phyloP scores from a whole-genome alignment of 495 filamentous ascomycete species.

The Xylaria scruposa region DNA sequence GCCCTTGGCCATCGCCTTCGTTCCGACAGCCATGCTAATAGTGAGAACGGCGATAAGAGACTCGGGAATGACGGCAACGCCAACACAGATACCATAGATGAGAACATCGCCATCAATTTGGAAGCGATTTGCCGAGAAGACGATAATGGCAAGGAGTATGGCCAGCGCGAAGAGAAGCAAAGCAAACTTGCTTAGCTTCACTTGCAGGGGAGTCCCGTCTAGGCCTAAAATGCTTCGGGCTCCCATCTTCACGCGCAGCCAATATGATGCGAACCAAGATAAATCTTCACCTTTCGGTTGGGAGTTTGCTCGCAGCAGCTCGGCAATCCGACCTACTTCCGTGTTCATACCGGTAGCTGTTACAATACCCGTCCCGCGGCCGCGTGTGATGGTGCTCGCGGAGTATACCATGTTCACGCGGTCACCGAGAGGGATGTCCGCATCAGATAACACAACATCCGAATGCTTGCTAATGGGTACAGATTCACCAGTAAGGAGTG shows the following conservation, averaged over 20 bases:
- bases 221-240: slow-evolving; percentile 65
- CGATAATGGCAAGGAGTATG: slow-evolving; percentile 71
- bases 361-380: slow-evolving; percentile 72
- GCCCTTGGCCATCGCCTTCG: slow-evolving; percentile 72
- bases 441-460: slow-evolving; percentile 41
- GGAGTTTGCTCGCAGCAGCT: slow-evolving; percentile 59
- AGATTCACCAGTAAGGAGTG: slow-evolving; percentile 78
- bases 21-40: slow-evolving; percentile 76
- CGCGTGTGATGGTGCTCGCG: slow-evolving; percentile 74
- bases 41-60: slow-evolving; percentile 78
- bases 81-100: slow-evolving; percentile 69
- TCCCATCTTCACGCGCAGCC: slow-evolving; percentile 43
- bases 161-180: slow-evolving; percentile 72
- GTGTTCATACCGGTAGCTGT: slow-evolving; percentile 75
- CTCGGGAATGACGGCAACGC: slow-evolving; percentile 77
- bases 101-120: slow-evolving; percentile 66
- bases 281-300: slow-evolving; percentile 43
- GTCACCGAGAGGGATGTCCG: slow-evolving; percentile 68
- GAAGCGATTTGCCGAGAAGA: slow-evolving; percentile 68
- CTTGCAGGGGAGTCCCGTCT: slow-evolving; percentile 71
- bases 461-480: slow-evolving; percentile 70
- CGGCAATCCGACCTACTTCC: slow-evolving; percentile 74
- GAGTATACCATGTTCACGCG: slow-evolving; percentile 74
- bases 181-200: slow-evolving; percentile 73
- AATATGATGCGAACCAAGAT: slow-evolving; percentile 38